Base-by-base conservation (phyloP, 352 stramenopile genomes). In the Globisporangium spiculum region DNA sequence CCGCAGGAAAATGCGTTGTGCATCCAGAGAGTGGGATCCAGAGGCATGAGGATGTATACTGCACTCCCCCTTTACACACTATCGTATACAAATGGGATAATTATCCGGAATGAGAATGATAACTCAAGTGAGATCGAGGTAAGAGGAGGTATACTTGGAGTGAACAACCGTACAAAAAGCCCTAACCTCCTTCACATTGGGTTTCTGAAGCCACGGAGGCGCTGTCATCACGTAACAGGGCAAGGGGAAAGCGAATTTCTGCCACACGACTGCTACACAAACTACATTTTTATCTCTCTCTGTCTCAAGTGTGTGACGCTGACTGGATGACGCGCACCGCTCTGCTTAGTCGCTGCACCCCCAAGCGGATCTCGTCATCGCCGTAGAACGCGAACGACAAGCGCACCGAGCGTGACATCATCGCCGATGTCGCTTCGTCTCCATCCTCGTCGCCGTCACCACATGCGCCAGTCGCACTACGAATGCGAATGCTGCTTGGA, bases 331-430 rank as follows among this genome's bases (percentile, higher is more conserved):
- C 69, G 66, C 60, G 58, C 30, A 91, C 63, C 14, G 83, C 78
- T 2, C 38, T 60, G 9, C 73, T 74, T 8, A 96, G 71, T 9
- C 85, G 78, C 60, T 84, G 64, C 20, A 90, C 69, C 1, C 89
- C 89, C 60, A 85, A 70, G 18, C 55, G 60, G 65, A 97, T 86
- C 75, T 96, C 89, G 20, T 92, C 77, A 24, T 83, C 74, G 41
- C 80, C 67, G 75, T 96, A 97, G 66, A 91, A 96, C 22, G 88
- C 86, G 67, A 95, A 94, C 9, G 84, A 94, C 48, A 97, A 68
- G 34, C 89, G 83, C 22, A 69, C 74, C 22, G 68, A 88, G 65
- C 73, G 81, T 53, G 73, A 76, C 68, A 90, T 73, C 12, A 53
- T 46, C 52, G 66, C 60, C 34, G 22, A 26, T n/a, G 26, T 18